A percentile compares a stretch with the other conserved stretches of the same genome.
Evolutionary conservation across 306 rosid genomes (phyloP).

Genomic region (Albizia julibrissin): DNA sequence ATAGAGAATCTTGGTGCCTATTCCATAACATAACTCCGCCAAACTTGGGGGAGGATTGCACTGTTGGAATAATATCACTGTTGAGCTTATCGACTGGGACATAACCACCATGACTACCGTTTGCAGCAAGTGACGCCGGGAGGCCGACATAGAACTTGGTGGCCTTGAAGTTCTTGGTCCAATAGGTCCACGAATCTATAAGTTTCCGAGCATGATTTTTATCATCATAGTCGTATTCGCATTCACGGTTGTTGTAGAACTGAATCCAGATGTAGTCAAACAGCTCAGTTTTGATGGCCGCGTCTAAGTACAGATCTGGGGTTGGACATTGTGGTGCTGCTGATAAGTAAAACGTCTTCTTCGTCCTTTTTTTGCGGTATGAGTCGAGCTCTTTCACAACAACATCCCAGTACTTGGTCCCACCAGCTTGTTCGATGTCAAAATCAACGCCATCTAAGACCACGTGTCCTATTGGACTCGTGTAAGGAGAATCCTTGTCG

Average conservation of each 20-base stretch:
- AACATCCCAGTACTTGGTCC: not conserved
- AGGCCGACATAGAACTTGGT: slow-evolving; percentile 44
- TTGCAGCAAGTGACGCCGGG: slow-evolving; percentile 38
- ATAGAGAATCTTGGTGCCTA: not conserved
- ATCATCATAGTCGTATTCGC: not conserved
- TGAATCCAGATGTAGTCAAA: not conserved
- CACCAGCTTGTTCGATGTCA: not conserved
- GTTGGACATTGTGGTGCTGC: not conserved
- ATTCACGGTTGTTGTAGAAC: not conserved
- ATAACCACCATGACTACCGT: slow-evolving; percentile 32
- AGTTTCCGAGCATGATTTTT: slow-evolving; percentile 21
- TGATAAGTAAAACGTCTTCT: not conserved
- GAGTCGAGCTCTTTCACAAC: not conserved
- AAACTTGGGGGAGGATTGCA: slow-evolving; percentile 39
- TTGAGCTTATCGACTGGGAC: slow-evolving; percentile 40
- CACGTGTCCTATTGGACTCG: not conserved
- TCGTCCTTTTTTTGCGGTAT: no score
- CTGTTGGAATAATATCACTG: slow-evolving; percentile 46
- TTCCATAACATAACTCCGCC: not conserved
- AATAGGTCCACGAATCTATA: slow-evolving; percentile 37
- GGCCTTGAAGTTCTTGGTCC: slow-evolving; percentile 9
- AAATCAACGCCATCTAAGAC: not conserved
- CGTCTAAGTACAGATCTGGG: not conserved
- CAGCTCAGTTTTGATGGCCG: not conserved
- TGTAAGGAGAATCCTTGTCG: not conserved